Base-by-base conservation (phyloP, 139 green algal genomes). In the Ettlia oleoabundans region DNA sequence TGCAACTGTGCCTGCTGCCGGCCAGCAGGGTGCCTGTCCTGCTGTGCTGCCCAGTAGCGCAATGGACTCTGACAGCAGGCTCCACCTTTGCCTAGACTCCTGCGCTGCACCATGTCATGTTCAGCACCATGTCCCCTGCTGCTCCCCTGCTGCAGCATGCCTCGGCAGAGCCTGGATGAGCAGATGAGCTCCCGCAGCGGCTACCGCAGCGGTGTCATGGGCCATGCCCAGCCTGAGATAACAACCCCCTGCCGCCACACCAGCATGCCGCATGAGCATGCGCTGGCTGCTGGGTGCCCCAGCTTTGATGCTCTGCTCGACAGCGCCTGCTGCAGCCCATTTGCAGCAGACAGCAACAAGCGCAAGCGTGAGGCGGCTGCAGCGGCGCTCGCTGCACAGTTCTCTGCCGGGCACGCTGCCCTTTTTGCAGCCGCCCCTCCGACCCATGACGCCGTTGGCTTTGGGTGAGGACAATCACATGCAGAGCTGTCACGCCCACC, bases 291-390 rank as follows among this genome's bases (percentile, higher is more conserved):
- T 22, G 55, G 18, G 15, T 22, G 65, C 35, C 2, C 32, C 65
- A 72, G 65, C 65, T 51, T 72, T 33, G 65, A 72, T 26, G 65
- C 19, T 19, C 47, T 33, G 35, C 4, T 13, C 1, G 65, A 72
- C 32, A 47, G 33, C 9, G 65, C 33, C 10, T 52, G 65, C 65
- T 72, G 18, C 55, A 35, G 33, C 33, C 9, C 32, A 19, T 24
- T 72, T 6, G 65, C 33, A 33, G 65, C n/a, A 35, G 28, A 42
- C 33, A 30, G 13, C 1, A 30, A 51, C 10, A 72, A 72, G 65
- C 65, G 65, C 26, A 72, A 72, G 65, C 37, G 65, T 22, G 65
- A 72, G 19, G 65, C 37, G 35, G 55, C 55, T 32, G 55, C 55
- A 9, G 55, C 55, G 55, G 55, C 55, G 18, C 5, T n/a, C 5